Conservation (phyloP, 345 rosid genomes). For the Acer negundo region DNA sequence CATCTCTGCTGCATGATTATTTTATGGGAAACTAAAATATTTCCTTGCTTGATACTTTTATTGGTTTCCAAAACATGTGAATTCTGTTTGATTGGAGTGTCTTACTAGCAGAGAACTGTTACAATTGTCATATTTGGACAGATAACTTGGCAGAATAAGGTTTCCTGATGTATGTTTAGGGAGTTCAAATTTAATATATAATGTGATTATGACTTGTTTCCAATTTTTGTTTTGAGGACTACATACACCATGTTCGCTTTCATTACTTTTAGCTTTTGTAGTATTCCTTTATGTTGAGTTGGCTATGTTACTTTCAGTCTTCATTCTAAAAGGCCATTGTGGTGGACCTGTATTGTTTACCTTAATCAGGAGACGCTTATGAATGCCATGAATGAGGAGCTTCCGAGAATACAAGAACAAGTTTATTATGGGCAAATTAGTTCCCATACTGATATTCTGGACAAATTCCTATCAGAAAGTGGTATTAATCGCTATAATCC, state of each 20-base stretch:
- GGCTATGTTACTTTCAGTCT: background rate
- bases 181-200: background rate
- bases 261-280: background rate
- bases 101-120: background rate
- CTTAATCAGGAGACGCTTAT: conserved; percentile 75
- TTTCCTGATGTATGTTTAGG: background rate
- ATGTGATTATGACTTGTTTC: background rate
- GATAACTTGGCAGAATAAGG: background rate
- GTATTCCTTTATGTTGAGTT: background rate
- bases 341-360: conserved; percentile 20
- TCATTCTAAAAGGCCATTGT: background rate
- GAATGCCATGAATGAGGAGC: conserved; percentile 95
- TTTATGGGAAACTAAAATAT: background rate
- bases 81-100: conserved; percentile 7
- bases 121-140: background rate
- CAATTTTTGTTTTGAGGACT: background rate
- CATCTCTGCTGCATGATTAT: background rate
- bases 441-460: conserved; percentile 81
- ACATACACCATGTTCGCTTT: background rate
- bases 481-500: conserved; percentile 94
- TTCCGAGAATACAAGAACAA: conserved; percentile 92
- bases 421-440: conserved; percentile 91
- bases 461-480: conserved; percentile 81
- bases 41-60: background rate
- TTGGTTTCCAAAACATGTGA: background rate